Base-by-base conservation (phyloP, 352 stramenopile genomes). In the Globisporangium carolinianum region DNA sequence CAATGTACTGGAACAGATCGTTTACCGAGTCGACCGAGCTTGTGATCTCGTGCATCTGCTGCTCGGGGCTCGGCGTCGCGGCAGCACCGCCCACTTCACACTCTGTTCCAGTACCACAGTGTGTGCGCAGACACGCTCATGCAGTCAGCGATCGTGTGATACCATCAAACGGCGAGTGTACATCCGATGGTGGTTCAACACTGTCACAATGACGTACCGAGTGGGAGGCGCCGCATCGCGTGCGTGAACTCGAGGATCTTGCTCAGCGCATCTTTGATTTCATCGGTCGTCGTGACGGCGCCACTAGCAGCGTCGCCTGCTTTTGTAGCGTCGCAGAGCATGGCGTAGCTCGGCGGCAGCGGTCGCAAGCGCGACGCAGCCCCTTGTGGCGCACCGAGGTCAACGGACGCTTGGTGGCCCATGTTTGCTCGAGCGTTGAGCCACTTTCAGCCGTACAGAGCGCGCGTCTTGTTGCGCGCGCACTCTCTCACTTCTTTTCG, bases 1-100 rank as follows among this genome's bases (percentile, higher is more conserved):
- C 86, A 43, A 95, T 86, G 63, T 91, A 83, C 45, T 85, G 76
- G 60, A 95, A 95, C 36, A 95, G 54, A 50, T 90, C 85, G 17
- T 89, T 74, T 47, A 85, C 66, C 17, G 83, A 86, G 60, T 95
- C 85, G 17, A 89, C 83, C 1, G 81, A 73, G 60, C 73, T 89
- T 55, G 86, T 66, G 39, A 93, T 66, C n/a, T 84, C 79, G 37
- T 91, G 75, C 32, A 93, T 62, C 47, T 91, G 72, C 51, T 89
- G 78, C 42, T 89, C 72, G 0, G 63, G 39, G 43, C 53, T 89
- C 45, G 57, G 65, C 4, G 57, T 43, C 15, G 63, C 48, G 38
- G 75, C 49, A 5, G 51, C 50, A 8, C 53, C 71, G 5, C 46
- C 62, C 6, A 79, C 63, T 67, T 89, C 73, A 37, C 35, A 71